A percentile compares a stretch with the other conserved stretches of the same genome.
Evolutionary conservation across 768 basidiomycete genomes (phyloP).

Genomic region (Lentinula guzmanii): DNA sequence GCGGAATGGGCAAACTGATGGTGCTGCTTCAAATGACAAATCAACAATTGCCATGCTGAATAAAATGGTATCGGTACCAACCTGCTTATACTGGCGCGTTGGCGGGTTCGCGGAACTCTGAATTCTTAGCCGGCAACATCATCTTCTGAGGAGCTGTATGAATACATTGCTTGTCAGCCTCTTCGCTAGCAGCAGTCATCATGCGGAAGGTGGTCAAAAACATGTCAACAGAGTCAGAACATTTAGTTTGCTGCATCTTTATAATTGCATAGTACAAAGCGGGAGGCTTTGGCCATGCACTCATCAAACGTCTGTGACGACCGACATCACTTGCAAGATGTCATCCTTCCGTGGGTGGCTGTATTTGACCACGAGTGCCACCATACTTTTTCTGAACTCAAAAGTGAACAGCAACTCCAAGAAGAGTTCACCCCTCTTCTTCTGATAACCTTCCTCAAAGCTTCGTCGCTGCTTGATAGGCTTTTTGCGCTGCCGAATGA

Average conservation of each 20-base stretch:
- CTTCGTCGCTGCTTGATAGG: too few species aligned
- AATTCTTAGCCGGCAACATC: too few species aligned
- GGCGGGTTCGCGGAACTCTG: too few species aligned
- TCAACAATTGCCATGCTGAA: neutral
- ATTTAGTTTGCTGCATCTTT: neutral
- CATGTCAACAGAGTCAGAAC: too few species aligned
- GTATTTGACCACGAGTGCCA: neutral
- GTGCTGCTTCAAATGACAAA: neutral
- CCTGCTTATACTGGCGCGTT: too few species aligned
- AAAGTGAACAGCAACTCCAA: neutral
- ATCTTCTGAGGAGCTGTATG: too few species aligned
- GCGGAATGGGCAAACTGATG: neutral
- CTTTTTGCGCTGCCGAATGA: too few species aligned
- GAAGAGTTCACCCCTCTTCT: neutral
- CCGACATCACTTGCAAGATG: neutral
- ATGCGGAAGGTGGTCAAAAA: too few species aligned
- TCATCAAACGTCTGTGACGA: neutral
- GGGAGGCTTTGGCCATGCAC: neutral
- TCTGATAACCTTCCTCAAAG: too few species aligned
- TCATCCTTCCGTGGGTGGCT: neutral
- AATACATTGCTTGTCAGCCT: too few species aligned
- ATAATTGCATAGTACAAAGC: neutral
- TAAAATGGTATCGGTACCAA: too few species aligned
- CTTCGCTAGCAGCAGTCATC: too few species aligned
- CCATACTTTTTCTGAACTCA: neutral